Evolutionary conservation across 2,329 filamentous ascomycete species (phyloP).

Genomic region (Atkinsonella hypoxylon): DNA sequence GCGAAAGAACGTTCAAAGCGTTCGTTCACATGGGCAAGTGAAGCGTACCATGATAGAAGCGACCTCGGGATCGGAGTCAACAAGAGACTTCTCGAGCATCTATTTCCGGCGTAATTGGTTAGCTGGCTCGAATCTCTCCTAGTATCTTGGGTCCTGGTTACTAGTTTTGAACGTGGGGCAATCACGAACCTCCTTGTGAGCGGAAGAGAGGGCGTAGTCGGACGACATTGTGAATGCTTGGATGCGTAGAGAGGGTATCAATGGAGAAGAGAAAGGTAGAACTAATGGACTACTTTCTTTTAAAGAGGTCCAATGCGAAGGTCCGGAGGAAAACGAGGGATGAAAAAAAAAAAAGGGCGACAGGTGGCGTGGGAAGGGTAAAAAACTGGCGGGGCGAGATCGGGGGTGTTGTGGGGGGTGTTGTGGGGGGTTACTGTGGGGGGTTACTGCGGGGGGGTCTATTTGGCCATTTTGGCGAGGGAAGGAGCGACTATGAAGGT

Average conservation of each 20-base stretch:
- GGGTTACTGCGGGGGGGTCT: conserved; percentile 1
- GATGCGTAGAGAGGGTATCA: conserved; percentile 1
- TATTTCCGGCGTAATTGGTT: conserved; percentile 24
- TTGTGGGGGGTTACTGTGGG: too few relatives aligned
- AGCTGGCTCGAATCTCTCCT: not conserved
- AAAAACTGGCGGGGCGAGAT: conserved; percentile 2
- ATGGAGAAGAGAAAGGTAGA: not conserved
- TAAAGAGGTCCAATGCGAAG: not conserved
- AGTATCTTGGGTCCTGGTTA: conserved; percentile 5
- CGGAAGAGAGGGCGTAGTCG: conserved; percentile 39
- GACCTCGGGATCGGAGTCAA: conserved; percentile 88
- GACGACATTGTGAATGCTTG: conserved; percentile 25
- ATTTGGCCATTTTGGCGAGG: not conserved
- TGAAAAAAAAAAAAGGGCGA: conserved; percentile 1
- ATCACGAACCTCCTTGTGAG: conserved; percentile 40
- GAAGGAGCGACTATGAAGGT: conserved; percentile 1
- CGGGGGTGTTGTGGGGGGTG: not conserved
- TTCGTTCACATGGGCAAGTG: not conserved
- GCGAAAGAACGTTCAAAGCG: not conserved
- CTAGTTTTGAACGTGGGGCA: conserved; percentile 11
- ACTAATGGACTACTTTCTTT: not conserved
- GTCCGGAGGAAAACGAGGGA: not conserved
- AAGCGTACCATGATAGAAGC: conserved; percentile 82
- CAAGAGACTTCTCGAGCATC: conserved; percentile 92
- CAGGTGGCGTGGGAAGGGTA: conserved; percentile 1